phyloP scores from a whole-genome alignment of 164 flowering plant genomes.

The Annona squamosa region DNA sequence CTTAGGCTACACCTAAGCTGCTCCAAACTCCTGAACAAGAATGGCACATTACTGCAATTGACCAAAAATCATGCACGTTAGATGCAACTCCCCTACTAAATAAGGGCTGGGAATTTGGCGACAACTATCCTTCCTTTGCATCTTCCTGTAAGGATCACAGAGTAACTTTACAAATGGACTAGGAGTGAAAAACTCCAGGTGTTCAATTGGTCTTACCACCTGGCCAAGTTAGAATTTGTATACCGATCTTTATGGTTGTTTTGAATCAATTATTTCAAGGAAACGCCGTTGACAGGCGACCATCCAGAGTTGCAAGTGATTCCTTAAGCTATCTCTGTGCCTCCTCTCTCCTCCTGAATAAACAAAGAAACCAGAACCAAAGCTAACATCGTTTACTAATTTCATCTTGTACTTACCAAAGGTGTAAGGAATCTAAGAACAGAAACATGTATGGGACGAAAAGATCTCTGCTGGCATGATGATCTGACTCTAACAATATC shows the following conservation, averaged over 20 bases:
- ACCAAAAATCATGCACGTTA: not conserved
- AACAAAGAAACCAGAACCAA: slow-evolving; percentile 10
- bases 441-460: not conserved
- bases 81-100: not conserved
- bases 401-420: not conserved
- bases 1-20: not conserved
- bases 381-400: not conserved
- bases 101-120: too few relatives aligned
- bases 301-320: slow-evolving; percentile 60
- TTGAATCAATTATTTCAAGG: not conserved
- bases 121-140: not conserved
- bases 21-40: not conserved
- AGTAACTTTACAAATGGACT: not conserved
- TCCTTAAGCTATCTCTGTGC: slow-evolving; percentile 73
- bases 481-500: not conserved
- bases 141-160: not conserved
- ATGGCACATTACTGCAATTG: not conserved
- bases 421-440: not conserved
- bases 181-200: not conserved
- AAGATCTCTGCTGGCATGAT: not conserved
- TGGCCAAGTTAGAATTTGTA: not conserved
- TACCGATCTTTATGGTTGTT: too few relatives aligned
- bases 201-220: not conserved
- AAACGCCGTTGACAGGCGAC: slow-evolving; percentile 11
- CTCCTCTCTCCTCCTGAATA: slow-evolving; percentile 75